These are phyloP conservation scores for Verticillium alfalfae DNA, from an alignment of 2,329 filamentous ascomycete genomes.

Conservation along the genomic window DNA sequence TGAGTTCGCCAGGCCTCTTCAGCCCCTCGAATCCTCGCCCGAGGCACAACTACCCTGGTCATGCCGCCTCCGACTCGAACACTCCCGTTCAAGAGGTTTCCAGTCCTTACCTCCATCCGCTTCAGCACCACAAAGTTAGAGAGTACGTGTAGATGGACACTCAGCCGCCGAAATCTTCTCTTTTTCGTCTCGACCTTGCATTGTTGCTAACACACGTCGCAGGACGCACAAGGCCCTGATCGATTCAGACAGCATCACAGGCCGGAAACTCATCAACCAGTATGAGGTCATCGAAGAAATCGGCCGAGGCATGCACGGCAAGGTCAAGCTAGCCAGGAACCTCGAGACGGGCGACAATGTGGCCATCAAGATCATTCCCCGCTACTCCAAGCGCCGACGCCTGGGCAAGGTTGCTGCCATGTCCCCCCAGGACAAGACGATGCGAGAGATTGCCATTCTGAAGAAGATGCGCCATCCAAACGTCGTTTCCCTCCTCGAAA, in stretches of 20 bases:
- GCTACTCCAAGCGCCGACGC: conserved; percentile 87
- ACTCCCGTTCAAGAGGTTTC: conserved; percentile 42
- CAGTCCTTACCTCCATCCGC: conserved; percentile 63
- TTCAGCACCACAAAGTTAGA: conserved; percentile 68
- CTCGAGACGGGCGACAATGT: conserved; percentile 71
- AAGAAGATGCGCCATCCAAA: conserved; percentile 99
- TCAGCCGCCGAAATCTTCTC: no score
- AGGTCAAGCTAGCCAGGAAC: conserved; percentile 91
- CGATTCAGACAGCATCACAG: conserved; percentile 81
- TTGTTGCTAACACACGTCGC: conserved; percentile 1
- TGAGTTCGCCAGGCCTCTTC: conserved; percentile 58
- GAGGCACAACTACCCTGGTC: conserved; percentile 26
- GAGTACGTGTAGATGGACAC: conserved; percentile 51
- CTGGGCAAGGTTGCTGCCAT: conserved; percentile 73
- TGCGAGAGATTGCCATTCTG: conserved; percentile 93
- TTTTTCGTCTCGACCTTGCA: no score
- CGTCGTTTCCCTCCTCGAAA: conserved; percentile 89
- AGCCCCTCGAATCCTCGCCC: conserved; percentile 41
- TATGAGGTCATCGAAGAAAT: conserved; percentile 97
- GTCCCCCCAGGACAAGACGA: conserved; percentile 72
- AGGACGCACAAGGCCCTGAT: conserved; percentile 88
- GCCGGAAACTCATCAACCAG: conserved; percentile 94
- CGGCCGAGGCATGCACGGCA: conserved; percentile 91
- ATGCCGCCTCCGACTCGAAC: conserved; percentile 46
- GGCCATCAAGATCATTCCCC: conserved; percentile 97